These are phyloP conservation scores for Stemphylium vesicarium DNA, from an alignment of 2,329 filamentous ascomycete species.

Conservation along the genomic window DNA sequence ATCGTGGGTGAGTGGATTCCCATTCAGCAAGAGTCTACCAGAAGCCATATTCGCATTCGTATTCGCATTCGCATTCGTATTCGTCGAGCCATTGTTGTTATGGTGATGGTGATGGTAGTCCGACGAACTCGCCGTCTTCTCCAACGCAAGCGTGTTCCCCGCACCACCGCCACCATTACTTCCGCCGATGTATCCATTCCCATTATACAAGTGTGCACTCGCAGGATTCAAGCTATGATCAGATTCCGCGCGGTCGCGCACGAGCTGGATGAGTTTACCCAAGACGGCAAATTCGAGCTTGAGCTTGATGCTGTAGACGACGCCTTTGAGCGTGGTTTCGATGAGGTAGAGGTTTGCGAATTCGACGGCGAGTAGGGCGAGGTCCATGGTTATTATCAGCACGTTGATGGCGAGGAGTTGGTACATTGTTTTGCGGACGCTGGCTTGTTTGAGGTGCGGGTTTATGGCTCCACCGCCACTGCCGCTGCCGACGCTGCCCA, in stretches of 20 bases:
- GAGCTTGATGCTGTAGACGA: constrained; percentile 56
- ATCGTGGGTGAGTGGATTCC: constrained; percentile 10
- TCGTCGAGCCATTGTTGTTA: neutral
- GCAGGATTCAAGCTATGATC: constrained; percentile 26
- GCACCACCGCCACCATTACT: constrained; percentile 12
- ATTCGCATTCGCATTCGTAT: neutral
- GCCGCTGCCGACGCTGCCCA: constrained; percentile 25
- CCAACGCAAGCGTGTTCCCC: constrained; percentile 21
- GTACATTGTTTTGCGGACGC: constrained; percentile 42
- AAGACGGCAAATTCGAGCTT: constrained; percentile 65
- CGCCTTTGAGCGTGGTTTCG: constrained; percentile 49
- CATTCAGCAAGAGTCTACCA: too few relatives aligned
- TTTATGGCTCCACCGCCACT: constrained; percentile 21
- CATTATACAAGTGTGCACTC: neutral
- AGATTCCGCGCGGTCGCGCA: constrained; percentile 29
- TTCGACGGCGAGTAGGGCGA: constrained; percentile 36
- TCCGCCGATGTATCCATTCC: neutral
- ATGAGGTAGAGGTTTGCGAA: constrained; percentile 45
- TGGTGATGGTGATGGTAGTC: constrained; percentile 9
- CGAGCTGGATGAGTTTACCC: constrained; percentile 51
- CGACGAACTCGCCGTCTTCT: constrained; percentile 22
- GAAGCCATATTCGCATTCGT: neutral
- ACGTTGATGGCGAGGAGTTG: constrained; percentile 45
- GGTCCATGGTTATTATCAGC: constrained; percentile 44
- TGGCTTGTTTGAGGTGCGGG: constrained; percentile 27